Evolutionary conservation across 2,329 filamentous ascomycete species (phyloP), one percentile per base, ranked within the genome.

Genomic region (Teratosphaeria pseudoeucalypti): DNA sequence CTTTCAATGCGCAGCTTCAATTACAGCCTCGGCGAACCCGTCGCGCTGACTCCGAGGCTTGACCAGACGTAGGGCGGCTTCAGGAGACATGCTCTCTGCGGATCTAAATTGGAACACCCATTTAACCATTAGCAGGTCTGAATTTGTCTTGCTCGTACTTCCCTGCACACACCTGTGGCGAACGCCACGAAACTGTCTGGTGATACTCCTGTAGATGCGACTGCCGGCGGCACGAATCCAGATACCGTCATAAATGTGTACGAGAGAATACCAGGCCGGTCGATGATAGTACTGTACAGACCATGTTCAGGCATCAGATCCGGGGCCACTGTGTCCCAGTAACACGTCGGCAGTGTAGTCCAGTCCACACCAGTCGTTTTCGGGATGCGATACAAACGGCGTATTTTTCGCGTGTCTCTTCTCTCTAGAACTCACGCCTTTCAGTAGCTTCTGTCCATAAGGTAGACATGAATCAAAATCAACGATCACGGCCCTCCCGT

Each of bases 381-480:
- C 53, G 27, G 53, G 53, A n/a, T 54, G 12, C 19, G 53, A 54
- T 6, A 54, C 34, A 16, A 9, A 9, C 16, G 53, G 34, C 34
- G 19, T 32, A 14, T 54, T 19, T 23, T 54, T 12, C 16, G n/a
- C 53, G 11, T 32, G 11, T 43, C 37, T n/a, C 11, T 23, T 6
- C 6, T 32, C 12, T 11, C 34, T 19, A 7, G 53, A 19, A 9
- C 55, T 11, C 16, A 47, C 27, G 39, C 55, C 55, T 47, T 56
- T 56, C n/a, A 29, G 9, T 14, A 73, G 61, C 23, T 56, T 19
- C 57, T 68, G 47, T 4, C 71, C 70, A 55, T 72, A 68, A 2
- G 65, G 64, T 29, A 66, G 55, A 56, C 70, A 74, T 34, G 71
- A 71, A 55, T 71, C 74, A 61, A 73, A 74, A 61, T 75, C 73